Conservation (phyloP, 2,329 filamentous ascomycete genomes). For the Ceratocystis destructans region DNA sequence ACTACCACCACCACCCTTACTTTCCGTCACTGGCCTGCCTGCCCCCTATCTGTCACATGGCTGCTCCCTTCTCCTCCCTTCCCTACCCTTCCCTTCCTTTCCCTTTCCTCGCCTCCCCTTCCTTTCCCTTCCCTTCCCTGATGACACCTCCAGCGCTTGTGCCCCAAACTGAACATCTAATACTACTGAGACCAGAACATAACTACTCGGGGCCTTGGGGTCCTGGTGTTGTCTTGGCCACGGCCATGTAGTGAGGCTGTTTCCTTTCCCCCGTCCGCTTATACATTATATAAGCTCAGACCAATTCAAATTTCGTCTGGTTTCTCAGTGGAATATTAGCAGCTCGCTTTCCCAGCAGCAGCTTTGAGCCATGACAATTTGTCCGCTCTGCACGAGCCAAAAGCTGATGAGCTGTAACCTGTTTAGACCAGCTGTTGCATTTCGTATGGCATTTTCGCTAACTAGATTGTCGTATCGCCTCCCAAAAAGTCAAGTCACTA, state of each 20-base stretch:
- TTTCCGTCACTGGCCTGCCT: not conserved
- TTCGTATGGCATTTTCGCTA: too few relatives aligned
- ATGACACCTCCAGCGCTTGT: not conserved
- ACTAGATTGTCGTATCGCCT: too few relatives aligned
- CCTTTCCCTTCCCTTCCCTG: not conserved
- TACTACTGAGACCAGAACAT: not conserved
- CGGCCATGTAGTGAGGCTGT: too few relatives aligned
- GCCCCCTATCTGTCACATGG: not conserved
- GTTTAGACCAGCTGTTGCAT: too few relatives aligned
- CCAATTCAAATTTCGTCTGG: too few relatives aligned
- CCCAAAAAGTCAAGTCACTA: too few relatives aligned
- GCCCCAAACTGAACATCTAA: not conserved
- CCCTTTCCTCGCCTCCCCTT: not conserved
- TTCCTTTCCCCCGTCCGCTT: too few relatives aligned
- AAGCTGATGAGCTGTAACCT: not conserved
- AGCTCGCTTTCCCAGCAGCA: not conserved
- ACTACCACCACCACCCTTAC: not conserved
- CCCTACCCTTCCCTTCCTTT: not conserved
- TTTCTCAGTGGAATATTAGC: not conserved
- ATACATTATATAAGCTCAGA: too few relatives aligned
- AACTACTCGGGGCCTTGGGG: too few relatives aligned
- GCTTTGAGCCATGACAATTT: not conserved
- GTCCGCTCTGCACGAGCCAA: not conserved
- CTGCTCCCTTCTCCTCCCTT: not conserved
- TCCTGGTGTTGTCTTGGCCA: too few relatives aligned